Percentiles rank a stretch among this genome's conserved stretches.
Evolutionary conservation across 2,329 filamentous ascomycete species (phyloP).

Genomic region (Camptophora hylomeconis): DNA sequence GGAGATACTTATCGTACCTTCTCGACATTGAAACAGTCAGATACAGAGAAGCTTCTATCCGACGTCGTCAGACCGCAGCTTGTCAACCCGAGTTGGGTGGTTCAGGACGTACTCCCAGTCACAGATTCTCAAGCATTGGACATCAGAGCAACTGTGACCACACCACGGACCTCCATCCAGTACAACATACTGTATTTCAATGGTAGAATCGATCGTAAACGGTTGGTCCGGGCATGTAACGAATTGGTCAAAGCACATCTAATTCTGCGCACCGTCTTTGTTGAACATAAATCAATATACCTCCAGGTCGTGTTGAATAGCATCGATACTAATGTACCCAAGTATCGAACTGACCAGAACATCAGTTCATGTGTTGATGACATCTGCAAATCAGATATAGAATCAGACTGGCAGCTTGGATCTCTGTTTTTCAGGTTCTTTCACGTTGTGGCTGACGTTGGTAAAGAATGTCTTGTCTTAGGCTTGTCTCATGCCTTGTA

Average conservation of each 20-base stretch:
- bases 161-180: constrained; percentile 48
- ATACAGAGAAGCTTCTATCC: constrained; percentile 33
- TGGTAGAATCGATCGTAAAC: constrained; percentile 33
- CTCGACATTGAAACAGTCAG: constrained; percentile 32
- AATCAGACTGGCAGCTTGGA: constrained; percentile 43
- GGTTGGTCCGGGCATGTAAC: constrained; percentile 31
- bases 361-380: constrained; percentile 39
- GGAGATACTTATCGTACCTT: constrained; percentile 33
- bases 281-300: constrained; percentile 37
- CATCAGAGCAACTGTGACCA: constrained; percentile 42
- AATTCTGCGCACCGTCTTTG: constrained; percentile 53
- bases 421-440: constrained; percentile 50
- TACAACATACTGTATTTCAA: constrained; percentile 54
- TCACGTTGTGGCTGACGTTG: constrained; percentile 32
- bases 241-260: constrained; percentile 48
- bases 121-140: constrained; percentile 48
- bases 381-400: constrained; percentile 43
- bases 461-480: constrained; percentile 34
- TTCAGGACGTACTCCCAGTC: constrained; percentile 45
- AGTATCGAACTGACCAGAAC: constrained; percentile 39
- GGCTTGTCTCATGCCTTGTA: constrained; percentile 58
- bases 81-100: constrained; percentile 36
- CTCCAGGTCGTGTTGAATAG: constrained; percentile 47
- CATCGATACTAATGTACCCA: constrained; percentile 37
- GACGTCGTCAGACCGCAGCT: constrained; percentile 40